Evolutionary conservation across 176 grass and related monocot genomes (phyloP).

Genomic region (Ensete glaucum): DNA sequence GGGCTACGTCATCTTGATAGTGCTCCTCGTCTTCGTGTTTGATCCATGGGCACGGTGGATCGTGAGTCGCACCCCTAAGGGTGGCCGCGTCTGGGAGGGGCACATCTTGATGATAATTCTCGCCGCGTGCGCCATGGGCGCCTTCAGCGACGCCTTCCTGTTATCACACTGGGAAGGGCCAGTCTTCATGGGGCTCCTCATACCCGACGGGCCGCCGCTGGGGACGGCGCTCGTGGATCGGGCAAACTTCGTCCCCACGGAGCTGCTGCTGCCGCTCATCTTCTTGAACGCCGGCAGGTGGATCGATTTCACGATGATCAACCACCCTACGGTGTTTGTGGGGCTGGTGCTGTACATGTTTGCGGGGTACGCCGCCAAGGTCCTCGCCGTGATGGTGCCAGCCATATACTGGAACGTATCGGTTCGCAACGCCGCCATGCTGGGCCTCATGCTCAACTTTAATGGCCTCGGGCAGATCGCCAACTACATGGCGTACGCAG

Average conservation of each 20-base stretch:
- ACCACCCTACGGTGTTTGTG: background rate
- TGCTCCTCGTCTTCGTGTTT: conserved; percentile 21
- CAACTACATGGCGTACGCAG: background rate
- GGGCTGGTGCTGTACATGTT: conserved; percentile 13
- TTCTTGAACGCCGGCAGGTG: conserved; percentile 3
- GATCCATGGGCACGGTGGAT: conserved; percentile 37
- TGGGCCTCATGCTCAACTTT: conserved; percentile 32
- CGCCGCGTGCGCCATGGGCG: background rate
- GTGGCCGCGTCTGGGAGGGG: conserved; percentile 32
- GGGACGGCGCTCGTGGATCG: background rate
- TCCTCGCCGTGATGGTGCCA: background rate
- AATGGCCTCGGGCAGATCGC: conserved; percentile 24
- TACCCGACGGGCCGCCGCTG: conserved; percentile 25
- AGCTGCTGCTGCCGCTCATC: conserved; percentile 20
- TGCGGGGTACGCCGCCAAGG: conserved; percentile 1
- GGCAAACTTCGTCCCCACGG: conserved; percentile 10
- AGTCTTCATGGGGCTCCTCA: conserved; percentile 14
- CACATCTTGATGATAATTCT: conserved; percentile 7
- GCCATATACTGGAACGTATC: conserved; percentile 9
- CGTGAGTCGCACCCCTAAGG: conserved; percentile 45
- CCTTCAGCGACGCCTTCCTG: conserved; percentile 13
- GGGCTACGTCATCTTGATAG: conserved; percentile 33
- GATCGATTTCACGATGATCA: background rate
- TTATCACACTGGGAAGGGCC: conserved; percentile 1
- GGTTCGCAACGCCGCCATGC: conserved; percentile 2